Evolutionary conservation across 441 rosid species (phyloP), one percentile per base, ranked within the genome.

Genomic region (Populus trichocarpa): DNA sequence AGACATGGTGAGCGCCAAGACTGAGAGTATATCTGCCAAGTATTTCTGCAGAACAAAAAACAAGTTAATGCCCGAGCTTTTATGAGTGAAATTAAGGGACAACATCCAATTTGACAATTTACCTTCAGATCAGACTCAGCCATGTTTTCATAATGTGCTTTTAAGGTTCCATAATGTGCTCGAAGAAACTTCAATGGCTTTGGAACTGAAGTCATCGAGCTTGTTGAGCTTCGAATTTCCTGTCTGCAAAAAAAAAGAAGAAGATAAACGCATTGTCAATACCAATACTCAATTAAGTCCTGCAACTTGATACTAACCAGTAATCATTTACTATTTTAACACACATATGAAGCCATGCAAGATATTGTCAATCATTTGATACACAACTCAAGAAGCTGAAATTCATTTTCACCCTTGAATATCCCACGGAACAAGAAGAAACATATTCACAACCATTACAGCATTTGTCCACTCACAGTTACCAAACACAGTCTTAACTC

Each of bases 171-270:
- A 86, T 96, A 96, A 87, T 96, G 97, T n/a, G 96, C 97, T n/a
- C 98, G 92, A 74, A 96, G 98, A 87, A 96, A 96, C 87, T 94
- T 96, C 78, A 96, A 87, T 10, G 98, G 98, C 87, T 96, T 96
- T 28, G 98, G 98, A 80, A 94, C 97, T 30, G 98, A 94, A 28
- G 97, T 94, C 99, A 96, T 93, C 42, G 99, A 96, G 86, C 98
- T 94, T 16, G 98, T 93, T 76, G 99, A 83, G 20, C 90, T 88
- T 53, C 94, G 91, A 40, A 96, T 93, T 83, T 91, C 98, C 79
- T 93, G 92, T 88, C 99, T 96, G 77, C 71, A 81, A 75, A 70
- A 67, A 77, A 25, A 65, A 69, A 7, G 8, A 32, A 18, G 13
- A 3, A 42, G 14, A 50, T 23, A n/a, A 57, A 16, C 8, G 2